Evolutionary conservation across 192 early-diverging fungal species (phyloP).

Genomic region (Chytriomyces hyalinus): DNA sequence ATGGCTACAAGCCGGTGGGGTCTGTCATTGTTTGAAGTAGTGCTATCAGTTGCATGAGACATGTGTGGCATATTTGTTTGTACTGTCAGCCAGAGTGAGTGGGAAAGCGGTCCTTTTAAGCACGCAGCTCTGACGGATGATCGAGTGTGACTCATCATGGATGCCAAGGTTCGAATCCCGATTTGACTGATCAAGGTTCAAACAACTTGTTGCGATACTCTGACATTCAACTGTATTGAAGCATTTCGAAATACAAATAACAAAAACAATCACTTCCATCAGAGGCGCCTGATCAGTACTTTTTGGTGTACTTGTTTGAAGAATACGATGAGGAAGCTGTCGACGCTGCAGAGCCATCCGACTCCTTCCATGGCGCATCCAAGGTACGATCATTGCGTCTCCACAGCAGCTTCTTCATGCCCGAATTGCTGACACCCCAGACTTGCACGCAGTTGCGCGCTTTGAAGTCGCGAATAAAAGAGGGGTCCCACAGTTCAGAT

Average conservation of each 20-base stretch:
- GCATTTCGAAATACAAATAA: too few relatives aligned
- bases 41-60: too few relatives aligned
- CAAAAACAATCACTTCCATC: too few relatives aligned
- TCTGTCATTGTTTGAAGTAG: too few relatives aligned
- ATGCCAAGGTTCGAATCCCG: background rate
- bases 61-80: too few relatives aligned
- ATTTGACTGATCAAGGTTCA: background rate
- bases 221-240: too few relatives aligned
- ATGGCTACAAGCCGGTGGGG: background rate
- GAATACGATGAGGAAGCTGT: conserved; percentile 10
- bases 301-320: too few relatives aligned
- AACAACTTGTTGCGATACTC: too few relatives aligned
- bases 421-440: conserved; percentile 75
- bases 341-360: background rate
- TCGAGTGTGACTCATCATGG: background rate
- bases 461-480: conserved; percentile 87
- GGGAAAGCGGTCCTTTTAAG: too few relatives aligned
- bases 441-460: conserved; percentile 75
- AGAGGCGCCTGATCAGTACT: too few relatives aligned
- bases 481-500: conserved; percentile 93
- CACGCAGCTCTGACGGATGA: background rate
- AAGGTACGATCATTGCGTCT: conserved; percentile 74
- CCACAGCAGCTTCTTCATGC: conserved; percentile 85
- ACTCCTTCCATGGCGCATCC: conserved; percentile 67
- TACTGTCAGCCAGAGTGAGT: too few relatives aligned